Evolutionary conservation across 768 basidiomycete genomes (phyloP).

Genomic region (Mycena rebaudengoi): DNA sequence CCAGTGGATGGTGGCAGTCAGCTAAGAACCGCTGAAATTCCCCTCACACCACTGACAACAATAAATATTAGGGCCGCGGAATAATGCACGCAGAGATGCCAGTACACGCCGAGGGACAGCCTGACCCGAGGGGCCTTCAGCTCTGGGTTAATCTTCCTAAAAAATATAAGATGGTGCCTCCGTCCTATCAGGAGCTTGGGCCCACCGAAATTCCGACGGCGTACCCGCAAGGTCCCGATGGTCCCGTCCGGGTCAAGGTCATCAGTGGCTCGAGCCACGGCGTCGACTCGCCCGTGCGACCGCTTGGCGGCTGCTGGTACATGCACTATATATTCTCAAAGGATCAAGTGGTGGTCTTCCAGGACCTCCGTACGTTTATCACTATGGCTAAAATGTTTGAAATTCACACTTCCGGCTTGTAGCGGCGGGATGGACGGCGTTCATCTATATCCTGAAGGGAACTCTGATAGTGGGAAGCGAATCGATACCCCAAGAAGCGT

Average conservation of each 20-base stretch:
- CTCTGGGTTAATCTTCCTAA: conserved; percentile 89
- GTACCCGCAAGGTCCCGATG: conserved; percentile 74
- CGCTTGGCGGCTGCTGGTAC: conserved; percentile 94
- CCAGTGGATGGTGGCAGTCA: conserved; percentile 82
- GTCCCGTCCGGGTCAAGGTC: conserved; percentile 77
- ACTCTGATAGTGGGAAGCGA: conserved; percentile 66
- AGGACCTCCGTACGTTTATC: conserved; percentile 73
- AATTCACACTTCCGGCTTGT: conserved; percentile 2
- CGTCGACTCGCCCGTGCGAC: conserved; percentile 86
- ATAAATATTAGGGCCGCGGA: conserved; percentile 53
- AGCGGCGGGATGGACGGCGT: conserved; percentile 91
- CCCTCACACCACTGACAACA: conserved; percentile 28
- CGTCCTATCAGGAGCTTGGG: conserved; percentile 84
- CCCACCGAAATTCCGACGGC: conserved; percentile 74
- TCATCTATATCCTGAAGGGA: conserved; percentile 82
- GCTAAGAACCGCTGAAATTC: no score
- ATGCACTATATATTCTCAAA: conserved; percentile 79
- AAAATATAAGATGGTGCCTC: conserved; percentile 84
- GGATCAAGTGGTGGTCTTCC: conserved; percentile 72
- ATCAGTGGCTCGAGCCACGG: conserved; percentile 92
- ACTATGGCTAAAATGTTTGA: neutral
- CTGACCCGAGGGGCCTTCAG: conserved; percentile 86
- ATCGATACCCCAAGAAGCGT: conserved; percentile 56
- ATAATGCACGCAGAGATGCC: conserved; percentile 94
- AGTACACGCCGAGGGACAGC: conserved; percentile 66